Conservation (phyloP, 306 rosid species). For the Notholithocarpus densiflorus region DNA sequence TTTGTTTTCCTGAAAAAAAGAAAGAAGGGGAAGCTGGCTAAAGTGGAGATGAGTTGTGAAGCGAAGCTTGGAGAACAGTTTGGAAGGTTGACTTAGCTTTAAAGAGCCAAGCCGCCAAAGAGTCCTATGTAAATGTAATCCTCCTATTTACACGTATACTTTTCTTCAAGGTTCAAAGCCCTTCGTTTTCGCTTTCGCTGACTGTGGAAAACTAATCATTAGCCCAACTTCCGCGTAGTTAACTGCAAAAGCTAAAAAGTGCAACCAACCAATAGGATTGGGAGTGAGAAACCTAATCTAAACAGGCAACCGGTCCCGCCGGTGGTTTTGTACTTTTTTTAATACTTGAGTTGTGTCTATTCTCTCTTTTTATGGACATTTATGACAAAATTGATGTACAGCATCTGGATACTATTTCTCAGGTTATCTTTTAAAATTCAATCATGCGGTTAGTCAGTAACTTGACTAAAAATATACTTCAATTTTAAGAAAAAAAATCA, state of each 20-base stretch:
- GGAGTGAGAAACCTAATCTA: conserved; percentile 15
- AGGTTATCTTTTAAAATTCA: no score
- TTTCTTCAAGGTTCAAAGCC: conserved; percentile 2
- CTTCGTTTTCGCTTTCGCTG: conserved; percentile 37
- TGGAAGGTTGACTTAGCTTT: conserved; percentile 23
- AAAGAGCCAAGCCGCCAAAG: conserved; percentile 34
- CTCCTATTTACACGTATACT: not conserved
- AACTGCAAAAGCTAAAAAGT: conserved; percentile 41
- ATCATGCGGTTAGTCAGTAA: no score
- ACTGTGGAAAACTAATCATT: conserved; percentile 58
- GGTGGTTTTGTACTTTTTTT: not conserved
- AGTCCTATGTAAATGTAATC: not conserved
- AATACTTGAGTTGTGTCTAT: no score
- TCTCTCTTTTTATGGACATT: no score
- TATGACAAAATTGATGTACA: no score
- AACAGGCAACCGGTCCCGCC: conserved; percentile 14
- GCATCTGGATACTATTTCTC: no score
- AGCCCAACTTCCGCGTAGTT: conserved; percentile 54
- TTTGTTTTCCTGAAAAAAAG: no score
- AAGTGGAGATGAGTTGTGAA: not conserved
- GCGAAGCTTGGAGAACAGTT: not conserved
- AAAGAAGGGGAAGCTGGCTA: not conserved
- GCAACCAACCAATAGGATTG: conserved; percentile 29
- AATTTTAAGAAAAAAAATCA: no score
- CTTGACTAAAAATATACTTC: no score